Percentiles rank a stretch among this genome's conserved stretches.
Conservation (phyloP, 352 stramenopile genomes). For the Phytopythium delawarense region DNA sequence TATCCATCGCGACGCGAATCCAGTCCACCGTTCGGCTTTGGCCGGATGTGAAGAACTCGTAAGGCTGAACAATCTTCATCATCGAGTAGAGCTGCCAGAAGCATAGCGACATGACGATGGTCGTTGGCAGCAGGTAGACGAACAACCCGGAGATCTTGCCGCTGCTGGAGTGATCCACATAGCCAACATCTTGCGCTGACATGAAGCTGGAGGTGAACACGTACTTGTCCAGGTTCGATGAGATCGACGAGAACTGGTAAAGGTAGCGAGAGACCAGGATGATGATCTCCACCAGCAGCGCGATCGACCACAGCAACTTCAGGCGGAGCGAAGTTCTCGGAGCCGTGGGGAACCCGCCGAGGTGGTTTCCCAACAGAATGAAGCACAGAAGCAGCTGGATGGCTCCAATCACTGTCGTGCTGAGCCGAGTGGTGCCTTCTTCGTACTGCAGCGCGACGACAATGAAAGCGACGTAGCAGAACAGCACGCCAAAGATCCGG, state of each 20-base stretch:
- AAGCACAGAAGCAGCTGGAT: conserved; percentile 63
- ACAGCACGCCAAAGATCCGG: conserved; percentile 46
- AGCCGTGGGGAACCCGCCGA: conserved; percentile 56
- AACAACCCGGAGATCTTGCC: conserved; percentile 68
- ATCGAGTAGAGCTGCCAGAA: conserved; percentile 84
- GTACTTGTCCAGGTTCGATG: conserved; percentile 51
- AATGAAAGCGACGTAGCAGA: conserved; percentile 75
- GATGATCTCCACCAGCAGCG: conserved; percentile 59
- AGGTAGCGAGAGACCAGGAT: conserved; percentile 73
- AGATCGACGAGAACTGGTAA: conserved; percentile 77
- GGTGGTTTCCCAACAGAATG: conserved; percentile 63
- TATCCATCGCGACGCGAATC: conserved; percentile 51
- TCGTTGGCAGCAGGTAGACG: conserved; percentile 72
- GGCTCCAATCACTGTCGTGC: conserved; percentile 61
- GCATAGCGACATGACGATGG: conserved; percentile 63
- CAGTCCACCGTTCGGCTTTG: conserved; percentile 47
- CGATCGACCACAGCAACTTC: conserved; percentile 75
- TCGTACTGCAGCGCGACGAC: conserved; percentile 68
- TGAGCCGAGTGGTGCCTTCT: conserved; percentile 34
- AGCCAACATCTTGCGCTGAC: conserved; percentile 62
- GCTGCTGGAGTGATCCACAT: conserved; percentile 60
- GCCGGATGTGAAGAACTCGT: conserved; percentile 60
- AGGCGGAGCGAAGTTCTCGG: conserved; percentile 66
- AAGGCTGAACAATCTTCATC: conserved; percentile 53
- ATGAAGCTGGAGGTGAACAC: conserved; percentile 77